Base-by-base conservation (phyloP, 2,329 filamentous ascomycete species). In the Juglanconis sp. region DNA sequence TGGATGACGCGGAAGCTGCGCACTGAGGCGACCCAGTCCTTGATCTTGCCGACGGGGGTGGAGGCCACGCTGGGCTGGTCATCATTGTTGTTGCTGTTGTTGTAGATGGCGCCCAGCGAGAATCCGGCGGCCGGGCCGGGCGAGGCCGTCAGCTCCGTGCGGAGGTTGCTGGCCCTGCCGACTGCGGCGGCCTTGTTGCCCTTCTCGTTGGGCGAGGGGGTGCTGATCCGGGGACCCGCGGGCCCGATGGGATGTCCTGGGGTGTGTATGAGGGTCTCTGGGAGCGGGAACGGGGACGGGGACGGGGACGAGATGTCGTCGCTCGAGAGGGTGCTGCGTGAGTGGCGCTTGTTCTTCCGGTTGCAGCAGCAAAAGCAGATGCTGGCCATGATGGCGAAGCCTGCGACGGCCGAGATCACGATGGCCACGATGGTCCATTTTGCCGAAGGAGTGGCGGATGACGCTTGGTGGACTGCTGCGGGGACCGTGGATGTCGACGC, bases 351-450 rank as follows among this genome's bases (percentile, higher is more conserved):
- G 47, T 67, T 64, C 11, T 64, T 66, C 35, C 69, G 66, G n/a
- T 68, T 66, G 42, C 69, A 68, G 9, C 67, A 71, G 57, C 68
- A 72, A 34, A 72, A 64, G 4, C 71, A 62, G 2, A 72, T 66
- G 17, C 74, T 63, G 8, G 74, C 61, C 4, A 76, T 62, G 0
- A 73, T 63, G 10, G 76, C 58, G 24, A 73, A 67, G 1, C 79
- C 63, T 13, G 81, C 64, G 2, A 78, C 61, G 17, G 77, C 68
- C 0, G 79, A 79, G 3, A 82, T 68, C 3, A 81, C 72, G 3
- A 77, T 75, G 1, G 77, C 79, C 13, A 80, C 65, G 5, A 81
- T 68, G 30, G 80, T 72, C 3, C 73, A 68, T 30, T 66, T 62
- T 50, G 59, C 17, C 9, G 7, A 56, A 63, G 30, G 67, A 52